Evolutionary conservation across 2,329 filamentous ascomycete genomes (phyloP), one percentile per base, ranked within the genome.

Genomic region (Fusarium pseudonygamai): DNA sequence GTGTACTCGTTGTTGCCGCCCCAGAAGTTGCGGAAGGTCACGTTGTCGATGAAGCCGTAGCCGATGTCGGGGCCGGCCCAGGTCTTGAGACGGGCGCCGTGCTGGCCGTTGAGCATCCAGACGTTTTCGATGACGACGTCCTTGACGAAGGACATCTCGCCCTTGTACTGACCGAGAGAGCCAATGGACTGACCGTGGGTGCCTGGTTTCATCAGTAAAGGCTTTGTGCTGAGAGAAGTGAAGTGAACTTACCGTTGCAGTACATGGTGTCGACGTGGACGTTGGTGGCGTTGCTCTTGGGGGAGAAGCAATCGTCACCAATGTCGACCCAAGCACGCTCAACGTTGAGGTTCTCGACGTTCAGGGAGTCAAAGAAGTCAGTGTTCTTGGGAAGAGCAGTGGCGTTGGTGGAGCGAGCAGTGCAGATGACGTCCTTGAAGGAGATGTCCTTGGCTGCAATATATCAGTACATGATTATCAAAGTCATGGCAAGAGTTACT

Each of bases 1-100:
- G 63, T 59, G 59, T 76, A 77, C n/a, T 77, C 75, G 43, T 75
- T 77, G 68, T 71, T 73, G 3, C 59, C 75, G 18, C 67, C 73
- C 75, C 75, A 77, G 50, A 77, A 74, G 57, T 77, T 77, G 36
- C 74, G 73, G 74, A 77, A 77, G 0, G 75, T 77, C 11, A 77
- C 61, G 40, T 77, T 77, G 56, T 77, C 69, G 42, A 77, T 70
- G 52, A 72, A 75, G 16, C 75, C 75, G 37, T 77, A 71, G 42
- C 75, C 75, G 2, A 77, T 64, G 9, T 72, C 72, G 1, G 73
- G 72, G 1, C 75, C 75, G 1, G 75, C 75, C 75, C 75, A 77
- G 13, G 69, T 73, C 74, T 77, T 77, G 55, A 77, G 65, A 15
- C 75, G 75, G 18, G 75, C 74, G 32, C 65, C 74, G 50, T 77